These are phyloP conservation scores for Lachnellula subtilissima DNA, from an alignment of 2,329 filamentous ascomycete genomes.

Conservation along the genomic window DNA sequence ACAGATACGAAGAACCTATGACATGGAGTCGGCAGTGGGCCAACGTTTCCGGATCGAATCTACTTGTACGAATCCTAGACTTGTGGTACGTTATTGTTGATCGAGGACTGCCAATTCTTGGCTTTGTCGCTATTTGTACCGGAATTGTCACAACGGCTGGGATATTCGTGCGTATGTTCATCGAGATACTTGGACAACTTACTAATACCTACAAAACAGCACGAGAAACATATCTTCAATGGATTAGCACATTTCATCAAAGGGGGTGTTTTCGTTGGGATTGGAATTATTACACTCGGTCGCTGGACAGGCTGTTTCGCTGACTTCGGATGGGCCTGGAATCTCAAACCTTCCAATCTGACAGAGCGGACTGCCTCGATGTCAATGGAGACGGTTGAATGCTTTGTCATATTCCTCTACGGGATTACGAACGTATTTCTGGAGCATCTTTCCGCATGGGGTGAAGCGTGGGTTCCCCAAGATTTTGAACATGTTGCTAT, in stretches of 20 bases:
- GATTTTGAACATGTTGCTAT: constrained; percentile 90
- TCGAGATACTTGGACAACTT: constrained; percentile 1
- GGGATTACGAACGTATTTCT: constrained; percentile 85
- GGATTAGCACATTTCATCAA: constrained; percentile 90
- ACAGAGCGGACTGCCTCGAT: constrained; percentile 53
- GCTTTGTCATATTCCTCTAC: constrained; percentile 80
- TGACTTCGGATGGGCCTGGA: constrained; percentile 91
- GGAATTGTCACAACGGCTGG: constrained; percentile 72
- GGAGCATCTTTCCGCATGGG: constrained; percentile 73
- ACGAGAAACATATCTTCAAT: constrained; percentile 64
- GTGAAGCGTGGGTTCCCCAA: constrained; percentile 63
- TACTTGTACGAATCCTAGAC: constrained; percentile 35
- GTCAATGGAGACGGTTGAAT: constrained; percentile 70
- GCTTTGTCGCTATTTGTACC: constrained; percentile 66
- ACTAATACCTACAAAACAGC: constrained; percentile 8
- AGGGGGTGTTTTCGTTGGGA: constrained; percentile 88
- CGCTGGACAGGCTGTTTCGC: constrained; percentile 85
- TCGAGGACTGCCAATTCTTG: constrained; percentile 68
- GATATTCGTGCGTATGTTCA: constrained; percentile 52
- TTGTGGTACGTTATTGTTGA: constrained; percentile 64
- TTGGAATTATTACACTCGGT: constrained; percentile 77
- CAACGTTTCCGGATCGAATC: constrained; percentile 48
- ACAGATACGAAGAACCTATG: no score
- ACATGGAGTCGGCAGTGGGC: no score
- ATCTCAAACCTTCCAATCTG: constrained; percentile 41